Conservation (phyloP, 2,329 filamentous ascomycete genomes). For the Fusarium annulatum region DNA sequence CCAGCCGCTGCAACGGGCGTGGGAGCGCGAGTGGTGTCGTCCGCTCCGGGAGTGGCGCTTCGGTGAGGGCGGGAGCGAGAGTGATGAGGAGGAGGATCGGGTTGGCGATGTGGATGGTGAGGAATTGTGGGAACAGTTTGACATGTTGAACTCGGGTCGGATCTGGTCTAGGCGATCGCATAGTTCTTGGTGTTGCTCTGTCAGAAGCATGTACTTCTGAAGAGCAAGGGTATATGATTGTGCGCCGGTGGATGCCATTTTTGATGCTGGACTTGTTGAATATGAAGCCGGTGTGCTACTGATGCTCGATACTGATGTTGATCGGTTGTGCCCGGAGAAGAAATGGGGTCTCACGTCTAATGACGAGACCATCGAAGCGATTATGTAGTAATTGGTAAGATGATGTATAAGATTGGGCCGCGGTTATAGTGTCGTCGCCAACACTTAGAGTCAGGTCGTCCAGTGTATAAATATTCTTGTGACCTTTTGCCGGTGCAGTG, state of each 20-base stretch:
- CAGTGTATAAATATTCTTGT: conserved; percentile 10
- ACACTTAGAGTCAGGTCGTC: background rate
- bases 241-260: conserved; percentile 44
- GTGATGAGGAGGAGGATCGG: conserved; percentile 61
- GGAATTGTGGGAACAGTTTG: conserved; percentile 53
- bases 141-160: conserved; percentile 53
- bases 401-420: conserved; percentile 7
- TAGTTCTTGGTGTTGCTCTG: conserved; percentile 66
- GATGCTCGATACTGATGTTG: conserved; percentile 35
- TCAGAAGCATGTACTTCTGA: conserved; percentile 65
- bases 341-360: conserved; percentile 43
- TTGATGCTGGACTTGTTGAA: conserved; percentile 21
- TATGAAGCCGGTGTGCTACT: conserved; percentile 11
- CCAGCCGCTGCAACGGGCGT: conserved; percentile 51
- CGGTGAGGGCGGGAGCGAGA: conserved; percentile 62
- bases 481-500: conserved; percentile 10
- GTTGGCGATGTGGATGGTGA: conserved; percentile 71
- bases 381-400: conserved; percentile 19
- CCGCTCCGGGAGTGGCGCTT: conserved; percentile 53
- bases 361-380: conserved; percentile 51
- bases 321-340: conserved; percentile 41
- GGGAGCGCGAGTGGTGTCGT: conserved; percentile 41
- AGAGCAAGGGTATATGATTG: conserved; percentile 60
- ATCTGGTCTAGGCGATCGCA: conserved; percentile 63
- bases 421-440: conserved; percentile 21